Evolutionary conservation across 805 yeast genomes (phyloP).

Genomic region (Cyberlindnera nakhonratchasimensis): DNA sequence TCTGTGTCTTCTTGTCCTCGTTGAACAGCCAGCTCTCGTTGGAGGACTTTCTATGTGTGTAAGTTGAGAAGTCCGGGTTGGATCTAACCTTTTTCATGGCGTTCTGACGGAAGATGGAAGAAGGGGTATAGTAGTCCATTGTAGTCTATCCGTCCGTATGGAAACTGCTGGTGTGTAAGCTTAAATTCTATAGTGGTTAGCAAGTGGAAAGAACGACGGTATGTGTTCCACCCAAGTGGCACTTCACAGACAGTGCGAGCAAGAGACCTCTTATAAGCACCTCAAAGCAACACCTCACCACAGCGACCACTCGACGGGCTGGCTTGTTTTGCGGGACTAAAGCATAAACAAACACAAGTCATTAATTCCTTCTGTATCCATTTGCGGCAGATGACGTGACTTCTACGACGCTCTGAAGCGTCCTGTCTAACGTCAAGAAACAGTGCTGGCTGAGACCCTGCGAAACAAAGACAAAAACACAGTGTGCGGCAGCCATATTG

Average conservation of each 20-base stretch:
- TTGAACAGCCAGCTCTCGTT: constrained; percentile 24
- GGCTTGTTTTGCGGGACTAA: neutral
- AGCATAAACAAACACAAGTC: too few relatives aligned
- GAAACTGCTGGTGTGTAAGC: neutral
- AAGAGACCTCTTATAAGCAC: too few relatives aligned
- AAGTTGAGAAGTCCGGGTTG: constrained; percentile 10
- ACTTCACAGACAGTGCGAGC: too few relatives aligned
- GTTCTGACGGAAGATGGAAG: constrained; percentile 27
- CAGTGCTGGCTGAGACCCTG: too few relatives aligned
- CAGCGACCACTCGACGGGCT: neutral
- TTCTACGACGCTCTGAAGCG: too few relatives aligned
- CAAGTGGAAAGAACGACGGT: too few relatives aligned
- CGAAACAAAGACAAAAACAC: too few relatives aligned
- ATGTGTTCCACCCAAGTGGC: too few relatives aligned
- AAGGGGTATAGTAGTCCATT: constrained; percentile 27
- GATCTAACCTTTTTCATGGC: constrained; percentile 24
- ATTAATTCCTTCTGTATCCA: too few relatives aligned
- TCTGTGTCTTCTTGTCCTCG: constrained; percentile 27
- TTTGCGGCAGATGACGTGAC: too few relatives aligned
- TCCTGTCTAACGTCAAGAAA: too few relatives aligned
- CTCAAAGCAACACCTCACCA: neutral
- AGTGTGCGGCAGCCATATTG: too few relatives aligned
- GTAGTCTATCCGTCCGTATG: neutral
- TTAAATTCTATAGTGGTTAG: neutral
- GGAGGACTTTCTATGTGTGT: constrained; percentile 11